Conservation (phyloP, 345 rosid species). For the Aegle marmelos region DNA sequence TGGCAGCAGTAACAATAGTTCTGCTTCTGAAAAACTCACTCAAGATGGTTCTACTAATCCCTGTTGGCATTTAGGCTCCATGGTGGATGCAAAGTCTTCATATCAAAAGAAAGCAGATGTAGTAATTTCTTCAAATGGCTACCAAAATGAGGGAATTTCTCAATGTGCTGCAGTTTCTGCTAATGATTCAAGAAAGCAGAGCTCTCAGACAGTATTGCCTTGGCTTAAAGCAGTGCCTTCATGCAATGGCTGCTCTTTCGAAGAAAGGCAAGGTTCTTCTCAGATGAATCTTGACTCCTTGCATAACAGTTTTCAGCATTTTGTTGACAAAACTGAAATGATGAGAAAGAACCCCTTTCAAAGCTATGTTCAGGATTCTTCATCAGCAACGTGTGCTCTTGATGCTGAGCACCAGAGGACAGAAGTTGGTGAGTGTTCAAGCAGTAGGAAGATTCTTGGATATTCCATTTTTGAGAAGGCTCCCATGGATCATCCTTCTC, state of each 20-base stretch:
- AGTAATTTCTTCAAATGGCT: slow-evolving; percentile 9
- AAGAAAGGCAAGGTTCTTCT: slow-evolving; percentile 33
- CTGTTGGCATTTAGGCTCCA: slow-evolving; percentile 12
- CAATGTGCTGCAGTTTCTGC: slow-evolving; percentile 6
- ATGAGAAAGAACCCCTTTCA: slow-evolving; percentile 24
- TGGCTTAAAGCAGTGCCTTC: slow-evolving; percentile 42
- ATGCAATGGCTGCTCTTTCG: slow-evolving; percentile 24
- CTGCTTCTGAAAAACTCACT: slow-evolving; percentile 21
- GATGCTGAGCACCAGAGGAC: slow-evolving; percentile 30
- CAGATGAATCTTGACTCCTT: slow-evolving; percentile 31
- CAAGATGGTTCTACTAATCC: slow-evolving; percentile 10
- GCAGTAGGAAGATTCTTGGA: slow-evolving; percentile 34
- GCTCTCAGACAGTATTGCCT: slow-evolving; percentile 29
- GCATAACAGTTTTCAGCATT: slow-evolving; percentile 30
- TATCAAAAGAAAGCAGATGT: slow-evolving; percentile 37
- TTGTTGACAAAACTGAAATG: slow-evolving; percentile 25
- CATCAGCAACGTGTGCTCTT: slow-evolving; percentile 28
- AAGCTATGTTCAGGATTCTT: slow-evolving; percentile 33
- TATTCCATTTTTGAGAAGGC: slow-evolving; percentile 30
- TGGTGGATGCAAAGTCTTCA: slow-evolving; percentile 29
- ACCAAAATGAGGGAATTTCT: slow-evolving; percentile 19
- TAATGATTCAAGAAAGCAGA: slow-evolving; percentile 17
- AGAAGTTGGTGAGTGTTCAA: slow-evolving; percentile 31
- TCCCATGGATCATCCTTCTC: slow-evolving; percentile 29
- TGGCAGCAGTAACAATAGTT: slow-evolving; percentile 19